Base-by-base conservation (phyloP, 176 grass and related monocot species). In the Avena eriantha region DNA sequence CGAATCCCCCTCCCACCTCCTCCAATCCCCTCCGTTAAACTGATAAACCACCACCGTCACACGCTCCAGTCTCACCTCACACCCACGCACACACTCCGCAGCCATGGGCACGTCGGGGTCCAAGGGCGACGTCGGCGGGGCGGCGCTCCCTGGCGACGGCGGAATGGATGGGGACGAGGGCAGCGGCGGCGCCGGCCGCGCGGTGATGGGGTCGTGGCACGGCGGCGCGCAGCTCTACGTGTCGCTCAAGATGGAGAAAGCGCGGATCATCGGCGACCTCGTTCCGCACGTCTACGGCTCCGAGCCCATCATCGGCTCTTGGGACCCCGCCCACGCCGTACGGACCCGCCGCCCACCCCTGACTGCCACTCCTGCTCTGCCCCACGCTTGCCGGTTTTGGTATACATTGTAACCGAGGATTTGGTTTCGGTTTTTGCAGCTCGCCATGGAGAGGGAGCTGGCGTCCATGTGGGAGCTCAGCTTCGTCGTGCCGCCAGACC, bases 391-490 rank as follows among this genome's bases (percentile, higher is more conserved):
- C 6, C 9, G 26, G 17, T 31, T 64, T 51, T 36, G 48, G 49
- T 70, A 67, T 74, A 49, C 43, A 45, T 35, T 10, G 24, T 35
- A 11, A 65, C 43, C n/a, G 39, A 26, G 18, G 11, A 23, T 82
- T 48, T 10, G 23, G 49, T 43, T 51, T 17, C 10, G 15, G n/a
- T 56, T 70, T 4, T 39, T 73, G 77, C 66, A 99, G 97, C 87
- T 99, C 35, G 88, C 94, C 6, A 94, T 99, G 97, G 94, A 95
- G 78, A 88, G 94, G 87, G 97, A 99, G 80, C 92, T 93, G 78
- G 97, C 97, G 68, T 96, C 92, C 83, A 91, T 94, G 94, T 99
- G 97, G 97, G 90, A 93, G 87, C 94, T 99, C 86, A 96, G 97
- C 88, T 96, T 99, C 86, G 97, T 99, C 70, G 97, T 99, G 13